phyloP scores from a whole-genome alignment of 2,329 filamentous ascomycete genomes.

The Ophiocordyceps camponoti-rufipedis region DNA sequence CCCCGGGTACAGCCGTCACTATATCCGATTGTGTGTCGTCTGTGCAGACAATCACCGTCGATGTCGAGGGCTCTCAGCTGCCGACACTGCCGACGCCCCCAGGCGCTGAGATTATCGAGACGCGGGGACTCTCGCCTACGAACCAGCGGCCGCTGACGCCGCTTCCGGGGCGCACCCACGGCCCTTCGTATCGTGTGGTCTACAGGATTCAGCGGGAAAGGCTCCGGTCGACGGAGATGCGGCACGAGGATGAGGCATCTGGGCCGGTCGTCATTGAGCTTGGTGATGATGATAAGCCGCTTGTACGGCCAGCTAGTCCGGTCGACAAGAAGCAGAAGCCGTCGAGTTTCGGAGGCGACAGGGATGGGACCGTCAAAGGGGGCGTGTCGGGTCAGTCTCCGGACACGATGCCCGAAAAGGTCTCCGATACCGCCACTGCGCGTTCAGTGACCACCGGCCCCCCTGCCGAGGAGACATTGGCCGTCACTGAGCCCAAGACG shows the following conservation, averaged over 20 bases:
- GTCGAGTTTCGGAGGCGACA: too few species aligned
- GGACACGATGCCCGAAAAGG: too few species aligned
- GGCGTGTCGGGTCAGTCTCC: too few species aligned
- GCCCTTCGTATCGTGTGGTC: slow-evolving; percentile 33
- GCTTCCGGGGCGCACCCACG: slow-evolving; percentile 6
- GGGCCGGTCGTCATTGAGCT: slow-evolving; percentile 11
- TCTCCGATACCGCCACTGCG: not conserved
- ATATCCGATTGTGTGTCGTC: slow-evolving; percentile 41
- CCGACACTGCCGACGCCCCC: slow-evolving; percentile 35
- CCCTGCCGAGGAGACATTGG: not conserved
- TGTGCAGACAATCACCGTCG: slow-evolving; percentile 45
- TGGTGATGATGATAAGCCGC: slow-evolving; percentile 5
- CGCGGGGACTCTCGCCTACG: slow-evolving; percentile 11
- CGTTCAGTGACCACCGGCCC: not conserved
- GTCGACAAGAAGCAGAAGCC: not conserved
- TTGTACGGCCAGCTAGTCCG: not conserved
- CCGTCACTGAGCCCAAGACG: not conserved
- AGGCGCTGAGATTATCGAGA: slow-evolving; percentile 39
- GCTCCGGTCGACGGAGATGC: slow-evolving; percentile 21
- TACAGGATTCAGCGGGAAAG: slow-evolving; percentile 39
- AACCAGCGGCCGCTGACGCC: slow-evolving; percentile 1
- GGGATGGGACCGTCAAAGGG: too few species aligned
- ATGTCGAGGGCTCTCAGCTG: slow-evolving; percentile 34
- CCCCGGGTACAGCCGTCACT: slow-evolving; percentile 36
- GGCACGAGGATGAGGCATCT: slow-evolving; percentile 12